phyloP scores from a whole-genome alignment of 176 grass and related monocot genomes.

The Elaeis guineensis region DNA sequence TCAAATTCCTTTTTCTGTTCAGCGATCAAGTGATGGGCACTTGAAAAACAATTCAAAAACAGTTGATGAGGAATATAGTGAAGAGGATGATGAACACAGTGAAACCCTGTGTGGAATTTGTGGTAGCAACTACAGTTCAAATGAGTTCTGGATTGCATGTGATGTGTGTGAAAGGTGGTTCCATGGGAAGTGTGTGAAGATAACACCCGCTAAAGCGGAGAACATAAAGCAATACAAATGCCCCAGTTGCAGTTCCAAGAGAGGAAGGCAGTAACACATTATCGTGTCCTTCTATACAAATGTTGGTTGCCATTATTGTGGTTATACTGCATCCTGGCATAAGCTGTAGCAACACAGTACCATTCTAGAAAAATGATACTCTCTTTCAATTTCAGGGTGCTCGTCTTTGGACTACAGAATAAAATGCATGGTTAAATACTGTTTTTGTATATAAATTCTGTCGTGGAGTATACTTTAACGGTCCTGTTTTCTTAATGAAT shows the following conservation, averaged over 20 bases:
- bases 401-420: too few relatives aligned
- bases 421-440: too few relatives aligned
- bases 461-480: too few relatives aligned
- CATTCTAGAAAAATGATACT: too few relatives aligned
- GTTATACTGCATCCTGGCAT: too few relatives aligned
- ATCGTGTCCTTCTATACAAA: too few relatives aligned
- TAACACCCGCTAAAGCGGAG: slow-evolving; percentile 86
- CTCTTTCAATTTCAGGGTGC: too few relatives aligned
- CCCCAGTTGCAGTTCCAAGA: slow-evolving; percentile 81
- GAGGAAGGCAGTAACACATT: slow-evolving; percentile 39
- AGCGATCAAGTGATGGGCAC: slow-evolving; percentile 57
- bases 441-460: too few relatives aligned
- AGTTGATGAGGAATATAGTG: slow-evolving; percentile 51
- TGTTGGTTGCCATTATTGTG: too few relatives aligned
- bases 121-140: slow-evolving; percentile 62
- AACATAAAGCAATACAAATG: slow-evolving; percentile 99
- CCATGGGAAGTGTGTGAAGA: slow-evolving; percentile 95
- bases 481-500: too few relatives aligned
- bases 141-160: slow-evolving; percentile 94
- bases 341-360: too few relatives aligned
- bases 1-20: slow-evolving; percentile 8
- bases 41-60: slow-evolving; percentile 47
- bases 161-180: slow-evolving; percentile 92
- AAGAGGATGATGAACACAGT: slow-evolving; percentile 79
- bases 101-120: slow-evolving; percentile 89